Conservation (phyloP, 2,329 filamentous ascomycete genomes). For the Aspergillus sp. region DNA sequence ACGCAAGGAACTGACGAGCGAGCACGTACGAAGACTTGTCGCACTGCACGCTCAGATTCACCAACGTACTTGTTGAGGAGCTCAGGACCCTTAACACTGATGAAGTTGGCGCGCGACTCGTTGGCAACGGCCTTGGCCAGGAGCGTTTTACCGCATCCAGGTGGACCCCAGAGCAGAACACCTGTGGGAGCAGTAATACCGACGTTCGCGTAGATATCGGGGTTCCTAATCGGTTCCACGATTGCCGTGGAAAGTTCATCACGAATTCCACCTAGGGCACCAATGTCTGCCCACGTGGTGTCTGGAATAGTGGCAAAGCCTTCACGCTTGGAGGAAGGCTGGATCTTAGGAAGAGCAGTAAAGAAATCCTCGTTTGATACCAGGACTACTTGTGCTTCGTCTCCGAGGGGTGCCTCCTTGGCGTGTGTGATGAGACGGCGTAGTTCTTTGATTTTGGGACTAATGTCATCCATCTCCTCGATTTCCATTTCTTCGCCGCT, state of each 20-base stretch:
- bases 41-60: slow-evolving; percentile 87
- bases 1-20: slow-evolving; percentile 85
- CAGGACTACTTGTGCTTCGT: slow-evolving; percentile 50
- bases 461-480: slow-evolving; percentile 36
- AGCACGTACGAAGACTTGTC: slow-evolving; percentile 86
- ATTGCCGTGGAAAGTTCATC: slow-evolving; percentile 80
- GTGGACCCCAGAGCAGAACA: slow-evolving; percentile 92
- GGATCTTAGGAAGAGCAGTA: slow-evolving; percentile 67
- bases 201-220: slow-evolving; percentile 68
- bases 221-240: slow-evolving; percentile 80
- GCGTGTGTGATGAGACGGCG: slow-evolving; percentile 52
- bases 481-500: slow-evolving; percentile 50
- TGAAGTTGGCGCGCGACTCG: slow-evolving; percentile 94
- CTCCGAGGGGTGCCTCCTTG: slow-evolving; percentile 47
- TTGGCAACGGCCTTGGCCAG: slow-evolving; percentile 95
- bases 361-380: slow-evolving; percentile 68
- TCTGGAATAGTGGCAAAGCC: slow-evolving; percentile 92
- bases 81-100: slow-evolving; percentile 94
- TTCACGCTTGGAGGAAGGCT: slow-evolving; percentile 81
- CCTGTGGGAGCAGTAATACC: slow-evolving; percentile 80
- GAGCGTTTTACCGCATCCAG: slow-evolving; percentile 93
- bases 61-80: slow-evolving; percentile 97
- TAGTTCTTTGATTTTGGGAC: slow-evolving; percentile 40
- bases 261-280: slow-evolving; percentile 74
- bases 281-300: slow-evolving; percentile 89